Evolutionary conservation across 345 rosid species (phyloP), one percentile per base, ranked within the genome.

Genomic region (Raphanus sativus): DNA sequence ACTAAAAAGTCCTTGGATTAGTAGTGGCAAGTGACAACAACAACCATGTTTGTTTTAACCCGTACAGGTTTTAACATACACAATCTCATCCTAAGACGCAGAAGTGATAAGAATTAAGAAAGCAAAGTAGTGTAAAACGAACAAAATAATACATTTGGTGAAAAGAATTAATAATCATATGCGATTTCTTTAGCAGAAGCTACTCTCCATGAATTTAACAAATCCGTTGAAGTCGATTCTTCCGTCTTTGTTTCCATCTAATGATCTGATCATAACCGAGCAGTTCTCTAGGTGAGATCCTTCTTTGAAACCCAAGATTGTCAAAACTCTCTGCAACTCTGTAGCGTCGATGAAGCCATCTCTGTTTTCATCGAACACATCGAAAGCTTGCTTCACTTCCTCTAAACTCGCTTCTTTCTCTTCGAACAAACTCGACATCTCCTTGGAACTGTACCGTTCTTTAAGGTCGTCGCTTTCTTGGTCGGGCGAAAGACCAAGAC

Each of bases 381-480:
- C 82, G 69, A 93, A 93, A 73, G 93, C 87, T 73, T 83, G 86
- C 72, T 86, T 91, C 69, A 87, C 71, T 75, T 93, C 98, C 56
- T 86, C 90, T 80, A 87, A 59, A 73, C 95, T 91, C 0, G 92
- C 91, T 75, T 87, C 95, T 67, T 86, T 73, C 80, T 91, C 95
- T 10, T 91, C 91, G 73, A 93, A 91, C 84, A 88, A 60, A 83
- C 77, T 58, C 0, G 85, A 71, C 63, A 90, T 36, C 77, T 85
- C 88, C 9, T 81, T 63, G 13, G 82, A 32, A 69, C 75, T 74
- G 68, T 80, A 77, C 16, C 59, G 55, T 67, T 80, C 82, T 17
- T 75, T 67, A 30, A 86, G 80, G 36, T 77, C 81, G 67, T 65
- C 78, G 16, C 83, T 69, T 81, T 83, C 90, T 11, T 38, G 69